Percentiles rank a stretch among this genome's conserved stretches.
phyloP scores from a whole-genome alignment of 2,329 filamentous ascomycete genomes.

The Emydomyces testavorans region DNA sequence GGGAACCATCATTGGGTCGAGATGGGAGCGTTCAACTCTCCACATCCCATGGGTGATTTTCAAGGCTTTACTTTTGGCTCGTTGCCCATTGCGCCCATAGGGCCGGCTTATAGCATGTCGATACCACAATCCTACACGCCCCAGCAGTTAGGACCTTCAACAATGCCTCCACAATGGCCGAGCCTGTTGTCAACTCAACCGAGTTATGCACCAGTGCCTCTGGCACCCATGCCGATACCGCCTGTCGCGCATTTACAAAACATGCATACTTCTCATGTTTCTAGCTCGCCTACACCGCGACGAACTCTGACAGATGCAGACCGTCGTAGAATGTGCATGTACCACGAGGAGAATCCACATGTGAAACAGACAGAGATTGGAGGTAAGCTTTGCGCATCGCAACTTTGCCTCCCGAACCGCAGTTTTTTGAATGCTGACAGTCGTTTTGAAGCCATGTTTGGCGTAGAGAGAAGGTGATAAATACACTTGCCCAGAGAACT shows the following conservation, averaged over 20 bases:
- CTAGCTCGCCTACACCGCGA: conserved; percentile 48
- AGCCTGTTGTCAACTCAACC: conserved; percentile 67
- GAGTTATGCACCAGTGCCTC: conserved; percentile 51
- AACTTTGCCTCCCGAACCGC: too few relatives aligned
- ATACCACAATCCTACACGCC: conserved; percentile 46
- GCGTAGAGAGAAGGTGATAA: conserved; percentile 86
- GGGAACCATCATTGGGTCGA: conserved; percentile 37
- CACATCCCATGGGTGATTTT: conserved; percentile 60
- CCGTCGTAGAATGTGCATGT: conserved; percentile 84
- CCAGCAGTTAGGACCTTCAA: conserved; percentile 55
- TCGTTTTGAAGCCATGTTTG: conserved; percentile 58
- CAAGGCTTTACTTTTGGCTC: conserved; percentile 51
- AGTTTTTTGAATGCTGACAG: conserved; percentile 9
- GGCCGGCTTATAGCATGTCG: conserved; percentile 44
- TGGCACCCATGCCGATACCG: conserved; percentile 43
- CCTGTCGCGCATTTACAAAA: conserved; percentile 39
- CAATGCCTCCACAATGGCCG: conserved; percentile 66
- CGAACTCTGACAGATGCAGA: conserved; percentile 88
- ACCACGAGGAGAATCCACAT: conserved; percentile 77
- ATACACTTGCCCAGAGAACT: conserved; percentile 11
- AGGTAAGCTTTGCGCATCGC: conserved; percentile 40
- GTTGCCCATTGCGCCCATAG: conserved; percentile 51
- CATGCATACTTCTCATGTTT: conserved; percentile 36
- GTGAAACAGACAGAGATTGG: conserved; percentile 96
- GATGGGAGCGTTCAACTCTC: conserved; percentile 43